Conservation (phyloP, 768 basidiomycete species). For the Suillus spraguei region DNA sequence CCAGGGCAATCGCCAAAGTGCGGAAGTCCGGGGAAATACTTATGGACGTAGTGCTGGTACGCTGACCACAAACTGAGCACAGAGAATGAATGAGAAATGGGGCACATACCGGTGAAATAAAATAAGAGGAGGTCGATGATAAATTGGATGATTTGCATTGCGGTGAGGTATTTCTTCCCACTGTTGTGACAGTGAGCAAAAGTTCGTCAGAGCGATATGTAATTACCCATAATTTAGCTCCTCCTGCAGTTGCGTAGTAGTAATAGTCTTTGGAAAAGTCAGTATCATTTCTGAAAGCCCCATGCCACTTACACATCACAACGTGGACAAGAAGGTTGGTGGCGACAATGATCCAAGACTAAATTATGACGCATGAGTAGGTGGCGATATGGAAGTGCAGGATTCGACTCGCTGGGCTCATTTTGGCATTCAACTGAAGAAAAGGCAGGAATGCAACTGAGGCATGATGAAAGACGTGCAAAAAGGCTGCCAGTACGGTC, state of each 20-base stretch:
- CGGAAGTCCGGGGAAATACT: slow-evolving; percentile 25
- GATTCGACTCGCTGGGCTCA: slow-evolving; percentile 73
- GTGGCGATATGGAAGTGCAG: neutral
- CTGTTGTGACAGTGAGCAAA: slow-evolving; percentile 10
- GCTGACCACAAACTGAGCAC: slow-evolving; percentile 11
- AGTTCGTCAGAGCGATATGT: neutral
- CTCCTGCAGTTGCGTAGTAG: slow-evolving; percentile 92
- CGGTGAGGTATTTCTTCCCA: slow-evolving; percentile 31
- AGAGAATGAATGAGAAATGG: neutral
- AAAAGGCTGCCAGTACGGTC: slow-evolving; percentile 61
- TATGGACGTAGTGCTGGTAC: slow-evolving; percentile 31
- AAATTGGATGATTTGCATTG: slow-evolving; percentile 31
- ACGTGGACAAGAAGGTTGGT: slow-evolving; percentile 93
- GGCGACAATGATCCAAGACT: slow-evolving; percentile 92
- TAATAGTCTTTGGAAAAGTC: slow-evolving; percentile 80
- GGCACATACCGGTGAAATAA: slow-evolving; percentile 25
- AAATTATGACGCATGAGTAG: slow-evolving; percentile 9
- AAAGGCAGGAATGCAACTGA: slow-evolving; percentile 93
- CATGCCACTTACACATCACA: slow-evolving; percentile 79
- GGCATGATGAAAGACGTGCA: slow-evolving; percentile 98
- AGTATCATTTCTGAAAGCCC: slow-evolving; percentile 4
- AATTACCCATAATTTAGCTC: slow-evolving; percentile 28
- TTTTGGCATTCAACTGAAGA: slow-evolving; percentile 87
- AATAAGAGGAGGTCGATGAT: slow-evolving; percentile 24
- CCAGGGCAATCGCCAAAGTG: slow-evolving; percentile 31